phyloP scores from a whole-genome alignment of 441 rosid genomes.

The Corymbia calophylla region DNA sequence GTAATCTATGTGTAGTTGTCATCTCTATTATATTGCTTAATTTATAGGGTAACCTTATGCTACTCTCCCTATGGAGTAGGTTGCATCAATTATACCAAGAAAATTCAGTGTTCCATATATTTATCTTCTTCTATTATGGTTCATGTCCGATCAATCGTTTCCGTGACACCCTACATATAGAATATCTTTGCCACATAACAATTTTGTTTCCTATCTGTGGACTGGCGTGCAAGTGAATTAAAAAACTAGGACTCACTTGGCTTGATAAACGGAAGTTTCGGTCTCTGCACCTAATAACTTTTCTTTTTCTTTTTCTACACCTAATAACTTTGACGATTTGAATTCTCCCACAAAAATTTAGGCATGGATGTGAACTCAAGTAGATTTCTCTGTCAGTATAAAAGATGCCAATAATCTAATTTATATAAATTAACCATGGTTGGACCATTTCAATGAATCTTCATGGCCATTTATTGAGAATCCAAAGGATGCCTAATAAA shows the following conservation, averaged over 20 bases:
- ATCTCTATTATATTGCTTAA: neutral
- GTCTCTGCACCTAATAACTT: neutral
- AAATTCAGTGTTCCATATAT: too few relatives aligned
- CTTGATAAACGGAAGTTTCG: neutral
- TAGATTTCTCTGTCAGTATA: neutral
- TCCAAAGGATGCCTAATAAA: neutral
- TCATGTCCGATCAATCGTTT: neutral
- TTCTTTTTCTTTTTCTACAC: neutral
- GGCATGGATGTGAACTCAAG: neutral
- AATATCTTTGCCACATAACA: neutral
- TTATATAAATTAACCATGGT: neutral
- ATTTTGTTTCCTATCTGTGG: neutral
- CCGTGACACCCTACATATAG: neutral
- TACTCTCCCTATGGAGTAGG: neutral
- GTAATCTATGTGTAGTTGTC: neutral
- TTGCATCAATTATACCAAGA: neutral
- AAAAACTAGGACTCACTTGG: neutral
- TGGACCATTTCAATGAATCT: neutral
- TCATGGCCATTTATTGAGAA: neutral
- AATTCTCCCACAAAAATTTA: neutral
- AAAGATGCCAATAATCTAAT: neutral
- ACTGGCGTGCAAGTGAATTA: neutral
- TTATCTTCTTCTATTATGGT: too few relatives aligned
- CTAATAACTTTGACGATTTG: neutral
- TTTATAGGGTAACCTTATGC: neutral